A percentile compares a stretch with the other conserved stretches of the same genome.
These are phyloP conservation scores for Cystoisospora suis DNA, from an alignment of 169 alveolate genomes.

Conservation along the genomic window DNA sequence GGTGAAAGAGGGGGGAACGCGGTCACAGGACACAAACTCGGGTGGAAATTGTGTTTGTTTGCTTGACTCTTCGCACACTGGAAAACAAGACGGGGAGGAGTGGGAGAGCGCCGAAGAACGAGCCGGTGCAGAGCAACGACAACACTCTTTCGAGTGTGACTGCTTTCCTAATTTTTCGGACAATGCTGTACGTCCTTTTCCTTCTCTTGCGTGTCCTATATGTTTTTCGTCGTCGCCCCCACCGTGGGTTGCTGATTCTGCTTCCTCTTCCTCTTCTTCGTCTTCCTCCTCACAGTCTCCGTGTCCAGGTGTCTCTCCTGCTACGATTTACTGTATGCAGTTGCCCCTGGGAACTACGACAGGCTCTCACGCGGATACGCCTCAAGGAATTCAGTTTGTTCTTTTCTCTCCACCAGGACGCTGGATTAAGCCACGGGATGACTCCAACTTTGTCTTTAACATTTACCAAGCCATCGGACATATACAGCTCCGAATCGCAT, in stretches of 20 bases:
- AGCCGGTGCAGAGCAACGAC: too few relatives aligned
- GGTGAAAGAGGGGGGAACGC: too few relatives aligned
- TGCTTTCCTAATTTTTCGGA: too few relatives aligned
- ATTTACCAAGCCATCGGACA: neutral
- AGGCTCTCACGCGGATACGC: neutral
- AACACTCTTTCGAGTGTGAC: too few relatives aligned
- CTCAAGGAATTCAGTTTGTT: neutral
- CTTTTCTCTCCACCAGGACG: neutral
- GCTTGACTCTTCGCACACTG: too few relatives aligned
- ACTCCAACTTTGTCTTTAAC: neutral
- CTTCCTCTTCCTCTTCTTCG: neutral
- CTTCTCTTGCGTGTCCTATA: too few relatives aligned
- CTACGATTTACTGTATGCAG: constrained; percentile 1
- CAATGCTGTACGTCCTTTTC: too few relatives aligned
- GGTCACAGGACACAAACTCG: too few relatives aligned
- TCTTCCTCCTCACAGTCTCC: neutral
- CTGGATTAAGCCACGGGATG: neutral
- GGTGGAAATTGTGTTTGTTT: too few relatives aligned
- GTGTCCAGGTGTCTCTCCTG: neutral
- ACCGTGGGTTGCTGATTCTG: neutral
- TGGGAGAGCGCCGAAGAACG: too few relatives aligned
- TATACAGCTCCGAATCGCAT: neutral
- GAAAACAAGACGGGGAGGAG: too few relatives aligned
- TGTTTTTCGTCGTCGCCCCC: neutral
- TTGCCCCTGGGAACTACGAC: constrained; percentile 10